phyloP scores from a whole-genome alignment of 208 protist genomes.

The Leishmania tarentolae region DNA sequence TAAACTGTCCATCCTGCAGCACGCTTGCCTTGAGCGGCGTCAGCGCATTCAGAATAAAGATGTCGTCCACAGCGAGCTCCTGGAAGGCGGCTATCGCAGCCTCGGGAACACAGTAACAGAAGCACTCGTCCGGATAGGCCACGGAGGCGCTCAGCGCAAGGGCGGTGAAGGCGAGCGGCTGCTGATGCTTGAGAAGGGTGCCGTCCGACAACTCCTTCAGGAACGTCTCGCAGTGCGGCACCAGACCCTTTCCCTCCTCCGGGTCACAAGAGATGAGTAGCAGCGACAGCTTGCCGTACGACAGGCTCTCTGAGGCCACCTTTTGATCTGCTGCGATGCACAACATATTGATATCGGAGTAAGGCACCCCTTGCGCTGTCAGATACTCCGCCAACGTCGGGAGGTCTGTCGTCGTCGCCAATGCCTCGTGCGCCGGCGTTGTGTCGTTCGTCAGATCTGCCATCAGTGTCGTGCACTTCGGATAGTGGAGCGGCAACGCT shows the following conservation, averaged over 20 bases:
- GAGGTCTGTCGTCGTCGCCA: conserved; percentile 28
- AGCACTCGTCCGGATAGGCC: conserved; percentile 53
- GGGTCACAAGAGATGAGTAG: conserved; percentile 63
- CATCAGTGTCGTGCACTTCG: conserved; percentile 36
- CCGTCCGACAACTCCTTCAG: conserved; percentile 41
- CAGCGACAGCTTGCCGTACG: conserved; percentile 76
- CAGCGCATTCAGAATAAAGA: conserved; percentile 54
- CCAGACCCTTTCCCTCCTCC: conserved; percentile 31
- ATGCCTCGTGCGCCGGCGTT: conserved; percentile 18
- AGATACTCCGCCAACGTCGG: conserved; percentile 59
- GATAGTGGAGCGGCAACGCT: conserved; percentile 59
- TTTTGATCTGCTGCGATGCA: conserved; percentile 75
- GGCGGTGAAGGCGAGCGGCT: conserved; percentile 60
- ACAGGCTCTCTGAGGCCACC: conserved; percentile 59
- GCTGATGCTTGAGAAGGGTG: conserved; percentile 44
- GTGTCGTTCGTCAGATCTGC: conserved; percentile 36
- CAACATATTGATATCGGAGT: conserved; percentile 66
- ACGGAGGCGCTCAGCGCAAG: conserved; percentile 69
- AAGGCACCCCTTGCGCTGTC: conserved; percentile 30
- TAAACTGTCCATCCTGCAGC: conserved; percentile 29
- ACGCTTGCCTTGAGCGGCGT: conserved; percentile 40
- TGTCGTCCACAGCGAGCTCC: conserved; percentile 36
- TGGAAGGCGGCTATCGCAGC: conserved; percentile 28
- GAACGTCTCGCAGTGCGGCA: conserved; percentile 37
- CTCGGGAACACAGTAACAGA: conserved; percentile 48